Base-by-base conservation (phyloP, 75 land plant genomes). In the Larix kaempferi region DNA sequence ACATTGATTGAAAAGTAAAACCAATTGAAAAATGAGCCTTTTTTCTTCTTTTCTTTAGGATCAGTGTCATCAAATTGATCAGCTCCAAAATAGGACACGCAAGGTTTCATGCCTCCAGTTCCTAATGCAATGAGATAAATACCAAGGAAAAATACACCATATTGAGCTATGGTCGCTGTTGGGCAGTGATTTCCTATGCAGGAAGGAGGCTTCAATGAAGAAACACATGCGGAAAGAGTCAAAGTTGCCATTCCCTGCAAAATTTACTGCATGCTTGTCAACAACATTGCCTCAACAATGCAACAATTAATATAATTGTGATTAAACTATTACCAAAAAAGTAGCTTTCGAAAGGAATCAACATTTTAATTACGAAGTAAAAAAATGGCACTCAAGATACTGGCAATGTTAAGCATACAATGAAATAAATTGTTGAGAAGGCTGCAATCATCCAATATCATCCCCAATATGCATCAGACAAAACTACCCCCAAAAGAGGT, bases 1-100 rank as follows among this genome's bases (percentile, higher is more conserved):
- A 89, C 78, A 78, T 91, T 94, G 75, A 94, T 89, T 12, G 94
- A 88, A n/a, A 91, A 86, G 78, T 96, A 96, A 82, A 91, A 96
- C 99, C 99, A 96, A 65, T 96, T 96, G 85, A 96, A 96, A 82
- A 92, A 96, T 19, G 99, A 91, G 74, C 88, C 86, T 82, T 91
- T 96, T 64, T 81, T 87, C 52, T 82, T 87, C 78, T 84, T 89
- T 69, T 96, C 99, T 14, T 41, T 15, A 33, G 83, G 86, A 73
- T 96, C 91, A 19, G 78, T 81, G 33, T 88, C 97, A 80, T 96
- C 99, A 72, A 96, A 96, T 67, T 96, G 99, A 67, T 96, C 99
- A 6, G 99, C 99, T 14, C 99, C 99, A 77, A 90, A 92, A 11
- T 94, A 87, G 3, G 91, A 91, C 56, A 94, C 97, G 19, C 91